Conservation (phyloP, 441 rosid species). For the Arabidopsis hybrid region DNA sequence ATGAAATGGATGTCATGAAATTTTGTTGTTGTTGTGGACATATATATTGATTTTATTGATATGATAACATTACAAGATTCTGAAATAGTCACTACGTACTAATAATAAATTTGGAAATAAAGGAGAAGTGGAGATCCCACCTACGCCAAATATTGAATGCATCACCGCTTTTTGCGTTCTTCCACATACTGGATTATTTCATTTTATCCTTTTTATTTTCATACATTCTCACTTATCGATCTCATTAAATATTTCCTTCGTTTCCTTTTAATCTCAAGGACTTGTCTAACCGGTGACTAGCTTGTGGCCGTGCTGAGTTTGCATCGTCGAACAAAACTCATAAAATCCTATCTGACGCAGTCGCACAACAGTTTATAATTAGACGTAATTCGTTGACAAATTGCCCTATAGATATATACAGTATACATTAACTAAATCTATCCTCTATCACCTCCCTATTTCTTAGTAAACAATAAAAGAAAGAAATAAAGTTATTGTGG, state of each 20-base stretch:
- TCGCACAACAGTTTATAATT: slow-evolving; percentile 6
- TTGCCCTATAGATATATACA: neutral
- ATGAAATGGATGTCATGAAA: neutral
- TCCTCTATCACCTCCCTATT: no score
- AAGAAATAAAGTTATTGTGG: slow-evolving; percentile 23
- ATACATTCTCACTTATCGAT: neutral
- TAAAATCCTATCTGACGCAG: neutral
- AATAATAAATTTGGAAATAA: neutral
- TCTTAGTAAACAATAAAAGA: neutral
- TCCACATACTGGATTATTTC: slow-evolving; percentile 4
- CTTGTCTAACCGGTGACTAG: neutral
- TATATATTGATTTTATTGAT: neutral
- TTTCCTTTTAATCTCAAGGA: no score
- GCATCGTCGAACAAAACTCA: slow-evolving; percentile 1
- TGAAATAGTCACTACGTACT: neutral
- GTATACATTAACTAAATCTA: no score
- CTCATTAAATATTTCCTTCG: neutral
- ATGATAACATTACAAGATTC: neutral
- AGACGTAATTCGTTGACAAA: neutral
- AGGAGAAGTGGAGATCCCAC: slow-evolving; percentile 4
- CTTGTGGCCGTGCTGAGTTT: slow-evolving; percentile 16
- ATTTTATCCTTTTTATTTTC: neutral
- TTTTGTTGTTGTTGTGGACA: neutral
- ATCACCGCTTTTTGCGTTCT: slow-evolving; percentile 32
- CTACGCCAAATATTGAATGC: slow-evolving; percentile 28